Conservation (phyloP, 2,329 filamentous ascomycete genomes). For the Didymella exigua region DNA sequence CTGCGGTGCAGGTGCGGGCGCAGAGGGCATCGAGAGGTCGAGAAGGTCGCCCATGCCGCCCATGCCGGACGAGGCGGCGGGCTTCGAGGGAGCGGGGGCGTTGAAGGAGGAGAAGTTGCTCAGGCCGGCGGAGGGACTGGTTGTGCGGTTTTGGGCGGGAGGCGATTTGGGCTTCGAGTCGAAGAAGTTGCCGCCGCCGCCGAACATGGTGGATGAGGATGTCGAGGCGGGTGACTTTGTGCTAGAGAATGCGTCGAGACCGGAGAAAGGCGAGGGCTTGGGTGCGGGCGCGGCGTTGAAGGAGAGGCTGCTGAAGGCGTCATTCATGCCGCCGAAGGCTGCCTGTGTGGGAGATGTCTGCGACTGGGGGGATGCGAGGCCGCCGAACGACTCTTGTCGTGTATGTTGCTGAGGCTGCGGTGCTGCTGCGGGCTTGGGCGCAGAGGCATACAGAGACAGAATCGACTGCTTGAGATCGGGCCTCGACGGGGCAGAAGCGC, state of each 20-base stretch:
- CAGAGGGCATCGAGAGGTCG: constrained; percentile 62
- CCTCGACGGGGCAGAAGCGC: constrained; percentile 67
- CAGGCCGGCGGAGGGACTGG: constrained; percentile 62
- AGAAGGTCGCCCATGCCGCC: constrained; percentile 74
- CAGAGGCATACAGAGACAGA: constrained; percentile 87
- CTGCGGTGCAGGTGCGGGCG: constrained; percentile 31
- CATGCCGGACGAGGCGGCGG: constrained; percentile 50
- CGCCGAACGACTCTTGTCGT: constrained; percentile 55
- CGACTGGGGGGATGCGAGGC: constrained; percentile 55
- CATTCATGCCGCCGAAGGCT: constrained; percentile 70
- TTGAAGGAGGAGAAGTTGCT: constrained; percentile 70
- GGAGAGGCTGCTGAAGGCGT: constrained; percentile 77
- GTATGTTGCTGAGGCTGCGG: constrained; percentile 58
- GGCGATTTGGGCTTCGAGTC: constrained; percentile 68
- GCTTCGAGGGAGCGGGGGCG: constrained; percentile 57
- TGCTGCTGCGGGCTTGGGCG: constrained; percentile 73
- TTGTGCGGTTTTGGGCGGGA: constrained; percentile 53
- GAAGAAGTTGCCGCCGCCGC: constrained; percentile 82
- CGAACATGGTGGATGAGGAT: constrained; percentile 56
- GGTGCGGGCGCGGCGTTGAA: constrained; percentile 58
- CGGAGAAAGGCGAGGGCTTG: constrained; percentile 70
- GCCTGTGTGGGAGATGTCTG: constrained; percentile 48
- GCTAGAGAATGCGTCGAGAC: constrained; percentile 60
- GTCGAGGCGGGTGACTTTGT: constrained; percentile 46
- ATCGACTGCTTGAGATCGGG: constrained; percentile 98